Percentiles rank a stretch among this genome's conserved stretches.
Evolutionary conservation across 2,329 filamentous ascomycete genomes (phyloP).

Genomic region (Scedosporium aurantiacum): DNA sequence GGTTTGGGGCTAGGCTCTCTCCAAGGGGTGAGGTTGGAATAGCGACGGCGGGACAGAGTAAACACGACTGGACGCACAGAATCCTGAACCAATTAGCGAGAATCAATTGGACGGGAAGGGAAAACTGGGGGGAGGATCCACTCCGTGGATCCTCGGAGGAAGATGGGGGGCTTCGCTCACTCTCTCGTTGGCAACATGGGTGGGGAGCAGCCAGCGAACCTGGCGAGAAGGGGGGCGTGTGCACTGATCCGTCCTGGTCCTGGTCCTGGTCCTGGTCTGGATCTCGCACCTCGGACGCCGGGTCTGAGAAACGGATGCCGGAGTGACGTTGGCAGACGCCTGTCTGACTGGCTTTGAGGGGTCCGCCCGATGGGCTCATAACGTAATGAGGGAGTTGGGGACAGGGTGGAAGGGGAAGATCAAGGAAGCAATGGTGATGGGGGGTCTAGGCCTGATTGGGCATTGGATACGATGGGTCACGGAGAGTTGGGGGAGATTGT

Average conservation of each 20-base stretch:
- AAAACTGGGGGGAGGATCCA: not conserved
- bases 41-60: not conserved
- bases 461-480: not conserved
- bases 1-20: not conserved
- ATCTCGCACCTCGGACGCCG: not conserved
- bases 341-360: not conserved
- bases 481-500: not conserved
- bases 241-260: not conserved
- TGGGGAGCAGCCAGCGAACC: too few relatives aligned
- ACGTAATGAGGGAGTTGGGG: not conserved
- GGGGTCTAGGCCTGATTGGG: not conserved
- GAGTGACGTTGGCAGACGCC: not conserved
- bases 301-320: not conserved
- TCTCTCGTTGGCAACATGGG: too few relatives aligned
- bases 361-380: not conserved
- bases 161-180: not conserved
- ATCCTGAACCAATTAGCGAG: not conserved
- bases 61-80: not conserved
- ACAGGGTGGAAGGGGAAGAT: not conserved
- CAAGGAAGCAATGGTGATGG: not conserved
- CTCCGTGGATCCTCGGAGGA: not conserved
- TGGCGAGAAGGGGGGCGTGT: too few relatives aligned
- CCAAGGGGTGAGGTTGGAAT: not conserved
- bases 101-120: slow-evolving; percentile 1
- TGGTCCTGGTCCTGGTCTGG: not conserved